Base-by-base conservation (phyloP, 192 early-diverging fungal species). In the Backusella australiensis region DNA sequence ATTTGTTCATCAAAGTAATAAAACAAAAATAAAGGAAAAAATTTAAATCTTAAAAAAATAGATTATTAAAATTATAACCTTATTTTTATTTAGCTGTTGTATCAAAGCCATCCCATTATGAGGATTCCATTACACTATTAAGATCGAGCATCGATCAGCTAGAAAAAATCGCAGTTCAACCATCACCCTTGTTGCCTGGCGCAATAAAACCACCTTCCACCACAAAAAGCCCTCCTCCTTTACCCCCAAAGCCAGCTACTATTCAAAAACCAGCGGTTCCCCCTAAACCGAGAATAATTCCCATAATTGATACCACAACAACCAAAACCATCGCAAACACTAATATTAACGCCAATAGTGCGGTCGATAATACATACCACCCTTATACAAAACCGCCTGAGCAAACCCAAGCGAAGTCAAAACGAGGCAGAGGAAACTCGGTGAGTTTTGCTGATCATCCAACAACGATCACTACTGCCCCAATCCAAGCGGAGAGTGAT, bases 1-100 rank as follows among this genome's bases (percentile, higher is more conserved):
- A 69, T 89, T 89, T 73, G 82, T 87, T 65, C 82, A 85, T 82
- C 85, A 89, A 67, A 81, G 88, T 89, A 79, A 67, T 42, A 63
- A 63, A 63, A 23, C 11, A 26, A 63, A 53, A 53, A 53, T 21
- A 53, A 35, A 67, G 32, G 17, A 75, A 75, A 34, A 34, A 75
- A 17, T n/a, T 67, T 32, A 75, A 44, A n/a, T n/a, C n/a, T 4
- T 39, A 32, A 9, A 41, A 32, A 32, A 32, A 32, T 32, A 29
- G 29, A 29, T 29, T 29, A 29, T 44, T 42, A 70, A 15, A 38
- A 9, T 69, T 44, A 29, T 41, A 23, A 71, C 23, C 17, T 36
- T 69, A 69, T 9, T 38, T 6, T 67, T 67, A 67, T 59, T 38
- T 46, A 77, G 69, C 49, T n/a, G 15, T 66, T 19, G 69, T 77